A percentile compares a stretch with the other conserved stretches of the same genome.
phyloP scores from a whole-genome alignment of 208 protist genomes.

The Crithidia thermophila region DNA sequence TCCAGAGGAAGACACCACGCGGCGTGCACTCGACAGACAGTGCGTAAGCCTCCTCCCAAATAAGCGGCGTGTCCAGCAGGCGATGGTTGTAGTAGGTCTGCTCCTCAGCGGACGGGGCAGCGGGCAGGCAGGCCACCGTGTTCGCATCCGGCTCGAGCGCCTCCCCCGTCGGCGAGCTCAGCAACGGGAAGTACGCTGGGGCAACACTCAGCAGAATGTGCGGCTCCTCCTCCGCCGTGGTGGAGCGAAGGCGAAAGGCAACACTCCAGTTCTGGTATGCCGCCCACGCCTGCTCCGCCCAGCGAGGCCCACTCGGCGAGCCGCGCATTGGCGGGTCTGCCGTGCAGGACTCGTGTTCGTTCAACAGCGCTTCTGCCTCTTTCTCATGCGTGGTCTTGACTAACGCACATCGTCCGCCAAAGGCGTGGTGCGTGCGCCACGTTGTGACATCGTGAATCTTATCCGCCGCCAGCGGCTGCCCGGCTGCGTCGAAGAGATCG shows the following conservation, averaged over 20 bases:
- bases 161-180: constrained; percentile 24
- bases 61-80: constrained; percentile 77
- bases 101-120: constrained; percentile 40
- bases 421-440: constrained; percentile 80
- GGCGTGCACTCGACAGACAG: constrained; percentile 67
- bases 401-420: constrained; percentile 66
- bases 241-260: constrained; percentile 44
- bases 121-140: constrained; percentile 16
- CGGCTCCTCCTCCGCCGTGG: constrained; percentile 37
- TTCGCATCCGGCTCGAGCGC: constrained; percentile 5
- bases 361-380: neutral
- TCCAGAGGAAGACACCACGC: constrained; percentile 70
- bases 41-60: constrained; percentile 77
- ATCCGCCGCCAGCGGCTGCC: constrained; percentile 31
- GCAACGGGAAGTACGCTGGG: constrained; percentile 57
- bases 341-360: neutral
- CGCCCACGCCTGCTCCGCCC: constrained; percentile 24
- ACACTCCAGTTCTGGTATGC: constrained; percentile 56
- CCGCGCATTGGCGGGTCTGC: neutral
- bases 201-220: constrained; percentile 76
- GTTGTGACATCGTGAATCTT: constrained; percentile 36
- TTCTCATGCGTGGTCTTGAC: neutral
- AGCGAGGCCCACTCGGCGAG: neutral
- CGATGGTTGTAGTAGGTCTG: constrained; percentile 51
- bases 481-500: constrained; percentile 34